Percentiles rank a stretch among this genome's conserved stretches.
Conservation (phyloP, 768 basidiomycete species). For the Clavulina sp. region DNA sequence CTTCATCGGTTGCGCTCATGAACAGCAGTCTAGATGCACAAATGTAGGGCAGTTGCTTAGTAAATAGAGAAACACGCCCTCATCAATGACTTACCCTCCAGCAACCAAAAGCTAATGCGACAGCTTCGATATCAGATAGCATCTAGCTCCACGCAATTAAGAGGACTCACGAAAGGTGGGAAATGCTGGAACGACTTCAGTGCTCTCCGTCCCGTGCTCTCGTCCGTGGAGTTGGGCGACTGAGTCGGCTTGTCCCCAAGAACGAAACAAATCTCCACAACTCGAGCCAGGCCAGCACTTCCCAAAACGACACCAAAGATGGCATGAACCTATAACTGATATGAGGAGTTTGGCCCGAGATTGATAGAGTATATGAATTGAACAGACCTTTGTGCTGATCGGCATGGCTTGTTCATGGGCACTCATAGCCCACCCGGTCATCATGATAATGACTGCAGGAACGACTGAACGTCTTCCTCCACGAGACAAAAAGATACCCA, state of each 20-base stretch:
- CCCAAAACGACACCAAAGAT: constrained; percentile 78
- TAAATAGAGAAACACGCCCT: too few relatives aligned
- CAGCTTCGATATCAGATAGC: not conserved
- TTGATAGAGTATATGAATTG: too few relatives aligned
- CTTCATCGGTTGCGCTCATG: constrained; percentile 90
- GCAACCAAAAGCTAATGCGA: constrained; percentile 42
- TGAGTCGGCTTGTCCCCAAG: constrained; percentile 21
- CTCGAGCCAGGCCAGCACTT: constrained; percentile 60
- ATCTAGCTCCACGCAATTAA: not conserved
- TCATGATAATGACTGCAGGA: constrained; percentile 68
- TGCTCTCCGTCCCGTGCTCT: too few relatives aligned
- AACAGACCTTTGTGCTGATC: constrained; percentile 58
- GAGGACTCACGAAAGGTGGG: constrained; percentile 62
- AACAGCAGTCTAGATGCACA: constrained; percentile 59
- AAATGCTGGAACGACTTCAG: constrained; percentile 62
- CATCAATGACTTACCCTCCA: constrained; percentile 54
- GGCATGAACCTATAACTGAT: constrained; percentile 43
- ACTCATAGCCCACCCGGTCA: constrained; percentile 92
- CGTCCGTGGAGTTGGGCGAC: too few relatives aligned
- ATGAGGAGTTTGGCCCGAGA: constrained; percentile 1
- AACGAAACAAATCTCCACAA: constrained; percentile 76
- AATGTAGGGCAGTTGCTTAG: too few relatives aligned
- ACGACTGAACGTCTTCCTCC: constrained; percentile 62
- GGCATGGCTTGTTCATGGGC: constrained; percentile 71
- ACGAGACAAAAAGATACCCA: constrained; percentile 68